These are phyloP conservation scores for Annulohypoxylon truncatum DNA, from an alignment of 2,329 filamentous ascomycete species.

Conservation along the genomic window DNA sequence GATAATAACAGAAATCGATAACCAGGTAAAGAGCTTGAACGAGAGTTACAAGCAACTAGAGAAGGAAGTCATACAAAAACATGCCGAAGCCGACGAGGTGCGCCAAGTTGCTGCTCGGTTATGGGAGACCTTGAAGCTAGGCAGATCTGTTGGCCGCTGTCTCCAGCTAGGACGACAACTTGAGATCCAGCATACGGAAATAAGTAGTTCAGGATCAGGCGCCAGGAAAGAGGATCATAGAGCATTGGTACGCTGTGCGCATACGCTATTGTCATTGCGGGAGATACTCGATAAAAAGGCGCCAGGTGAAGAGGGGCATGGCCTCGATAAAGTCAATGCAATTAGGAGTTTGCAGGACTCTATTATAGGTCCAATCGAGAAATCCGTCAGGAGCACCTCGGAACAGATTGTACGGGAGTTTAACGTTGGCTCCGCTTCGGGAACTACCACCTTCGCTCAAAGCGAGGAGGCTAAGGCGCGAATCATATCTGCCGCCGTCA, in stretches of 20 bases:
- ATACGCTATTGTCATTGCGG: constrained; percentile 80
- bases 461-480: constrained; percentile 80
- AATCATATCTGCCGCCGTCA: constrained; percentile 77
- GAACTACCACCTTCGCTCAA: constrained; percentile 68
- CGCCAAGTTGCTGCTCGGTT: constrained; percentile 80
- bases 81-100: constrained; percentile 87
- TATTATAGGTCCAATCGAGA: constrained; percentile 77
- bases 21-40: constrained; percentile 82
- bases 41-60: constrained; percentile 88
- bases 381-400: constrained; percentile 76
- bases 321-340: constrained; percentile 78
- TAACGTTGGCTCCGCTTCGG: constrained; percentile 69
- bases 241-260: constrained; percentile 83
- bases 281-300: constrained; percentile 76
- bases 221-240: constrained; percentile 75
- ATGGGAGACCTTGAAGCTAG: constrained; percentile 82
- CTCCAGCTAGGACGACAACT: constrained; percentile 86
- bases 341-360: constrained; percentile 77
- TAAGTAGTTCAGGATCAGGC: constrained; percentile 58
- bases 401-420: constrained; percentile 88
- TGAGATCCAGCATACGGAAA: constrained; percentile 84
- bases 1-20: constrained; percentile 81
- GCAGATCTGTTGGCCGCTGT: constrained; percentile 80
- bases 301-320: constrained; percentile 79
- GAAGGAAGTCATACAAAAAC: constrained; percentile 85